Conservation (phyloP, 2,329 filamentous ascomycete species). For the Alternaria burnsii region DNA sequence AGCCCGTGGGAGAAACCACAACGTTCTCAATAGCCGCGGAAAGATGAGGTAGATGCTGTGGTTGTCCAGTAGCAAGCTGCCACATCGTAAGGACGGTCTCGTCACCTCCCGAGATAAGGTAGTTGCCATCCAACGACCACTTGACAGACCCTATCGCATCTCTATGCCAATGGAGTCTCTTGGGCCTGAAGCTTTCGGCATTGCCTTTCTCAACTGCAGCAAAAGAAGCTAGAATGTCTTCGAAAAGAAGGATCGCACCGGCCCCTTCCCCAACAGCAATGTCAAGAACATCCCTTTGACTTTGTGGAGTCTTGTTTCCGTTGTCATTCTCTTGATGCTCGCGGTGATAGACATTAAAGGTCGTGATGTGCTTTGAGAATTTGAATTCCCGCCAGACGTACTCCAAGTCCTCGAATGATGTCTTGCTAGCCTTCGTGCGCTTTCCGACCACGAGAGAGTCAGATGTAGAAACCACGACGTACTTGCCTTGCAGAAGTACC, state of each 20-base stretch:
- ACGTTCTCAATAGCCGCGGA: slow-evolving; percentile 85
- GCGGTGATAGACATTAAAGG: slow-evolving; percentile 44
- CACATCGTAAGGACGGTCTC: slow-evolving; percentile 91
- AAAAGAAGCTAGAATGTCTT: slow-evolving; percentile 72
- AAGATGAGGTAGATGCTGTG: slow-evolving; percentile 88
- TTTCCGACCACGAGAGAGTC: slow-evolving; percentile 69
- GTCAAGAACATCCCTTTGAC: slow-evolving; percentile 65
- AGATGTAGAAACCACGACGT: slow-evolving; percentile 65
- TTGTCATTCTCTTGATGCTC: slow-evolving; percentile 63
- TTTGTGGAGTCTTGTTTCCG: slow-evolving; percentile 44
- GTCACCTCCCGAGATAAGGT: slow-evolving; percentile 89
- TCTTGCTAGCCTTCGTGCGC: slow-evolving; percentile 45
- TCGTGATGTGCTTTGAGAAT: slow-evolving; percentile 66
- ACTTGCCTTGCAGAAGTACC: slow-evolving; percentile 63
- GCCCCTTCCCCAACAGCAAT: slow-evolving; percentile 78
- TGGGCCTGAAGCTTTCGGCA: slow-evolving; percentile 59
- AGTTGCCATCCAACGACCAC: slow-evolving; percentile 93
- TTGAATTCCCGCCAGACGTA: slow-evolving; percentile 65
- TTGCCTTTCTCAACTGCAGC: slow-evolving; percentile 50
- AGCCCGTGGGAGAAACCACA: slow-evolving; percentile 78
- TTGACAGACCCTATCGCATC: slow-evolving; percentile 83
- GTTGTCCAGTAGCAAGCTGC: slow-evolving; percentile 88
- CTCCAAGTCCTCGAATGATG: slow-evolving; percentile 49
- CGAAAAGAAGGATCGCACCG: slow-evolving; percentile 83
- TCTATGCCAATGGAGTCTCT: slow-evolving; percentile 90